These are phyloP conservation scores for Penicillium simplicissimum DNA, from an alignment of 495 filamentous ascomycete genomes.

Conservation along the genomic window DNA sequence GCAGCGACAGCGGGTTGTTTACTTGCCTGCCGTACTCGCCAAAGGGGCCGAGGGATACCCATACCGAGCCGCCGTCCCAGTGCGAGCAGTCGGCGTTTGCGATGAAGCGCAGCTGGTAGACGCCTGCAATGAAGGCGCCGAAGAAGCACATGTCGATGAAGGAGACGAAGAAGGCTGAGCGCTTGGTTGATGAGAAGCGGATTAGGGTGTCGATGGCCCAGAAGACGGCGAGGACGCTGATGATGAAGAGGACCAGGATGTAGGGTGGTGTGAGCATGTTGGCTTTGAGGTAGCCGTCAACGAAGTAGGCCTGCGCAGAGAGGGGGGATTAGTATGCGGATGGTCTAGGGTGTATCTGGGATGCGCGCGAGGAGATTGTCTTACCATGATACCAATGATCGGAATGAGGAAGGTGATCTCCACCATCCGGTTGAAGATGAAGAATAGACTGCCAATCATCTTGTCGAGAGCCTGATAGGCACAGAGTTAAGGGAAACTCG, in stretches of 20 bases:
- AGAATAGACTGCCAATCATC: conserved; percentile 78
- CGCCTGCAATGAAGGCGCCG: conserved; percentile 78
- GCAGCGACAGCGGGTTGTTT: conserved; percentile 44
- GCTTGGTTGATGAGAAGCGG: conserved; percentile 68
- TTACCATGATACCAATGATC: conserved; percentile 78
- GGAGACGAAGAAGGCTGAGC: conserved; percentile 73
- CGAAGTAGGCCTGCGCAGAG: conserved; percentile 65
- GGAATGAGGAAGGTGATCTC: conserved; percentile 87
- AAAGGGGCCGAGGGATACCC: conserved; percentile 61
- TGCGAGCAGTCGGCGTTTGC: conserved; percentile 62
- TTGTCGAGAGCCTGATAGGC: conserved; percentile 30
- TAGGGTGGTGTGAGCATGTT: conserved; percentile 76
- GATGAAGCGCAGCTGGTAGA: conserved; percentile 75
- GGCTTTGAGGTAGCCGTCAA: conserved; percentile 66
- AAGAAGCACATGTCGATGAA: conserved; percentile 80
- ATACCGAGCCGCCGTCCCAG: conserved; percentile 50
- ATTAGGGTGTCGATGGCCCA: conserved; percentile 84
- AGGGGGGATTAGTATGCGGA: background rate
- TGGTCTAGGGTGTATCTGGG: background rate
- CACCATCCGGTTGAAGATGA: conserved; percentile 79
- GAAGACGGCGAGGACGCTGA: conserved; percentile 72
- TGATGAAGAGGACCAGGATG: conserved; percentile 90
- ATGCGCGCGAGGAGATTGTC: conserved; percentile 14
- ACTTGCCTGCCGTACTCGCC: conserved; percentile 45
- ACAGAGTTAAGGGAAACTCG: conserved; percentile 4